These are phyloP conservation scores for Teratosphaeria pseudoeucalypti DNA, from an alignment of 2,329 filamentous ascomycete species.

Conservation along the genomic window DNA sequence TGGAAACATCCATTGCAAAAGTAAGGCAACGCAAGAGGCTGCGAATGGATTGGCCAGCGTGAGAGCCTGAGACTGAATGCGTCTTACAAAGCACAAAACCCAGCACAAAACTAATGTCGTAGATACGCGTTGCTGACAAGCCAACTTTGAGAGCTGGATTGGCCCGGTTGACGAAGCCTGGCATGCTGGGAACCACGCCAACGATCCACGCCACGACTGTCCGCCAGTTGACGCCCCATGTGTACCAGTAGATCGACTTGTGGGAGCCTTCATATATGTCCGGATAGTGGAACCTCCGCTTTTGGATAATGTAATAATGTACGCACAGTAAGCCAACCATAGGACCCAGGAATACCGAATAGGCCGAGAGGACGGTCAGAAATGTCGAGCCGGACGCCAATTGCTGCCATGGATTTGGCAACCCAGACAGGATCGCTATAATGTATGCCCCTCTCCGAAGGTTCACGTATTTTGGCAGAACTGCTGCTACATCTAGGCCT, in stretches of 20 bases:
- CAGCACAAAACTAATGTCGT: not conserved
- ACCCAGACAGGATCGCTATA: conserved; percentile 2
- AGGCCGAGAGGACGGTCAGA: conserved; percentile 4
- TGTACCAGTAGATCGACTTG: conserved; percentile 4
- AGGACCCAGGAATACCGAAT: conserved; percentile 3
- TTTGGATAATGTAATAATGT: conserved; percentile 4
- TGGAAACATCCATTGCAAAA: not conserved
- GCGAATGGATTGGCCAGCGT: not conserved
- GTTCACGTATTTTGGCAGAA: conserved; percentile 4
- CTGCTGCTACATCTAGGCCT: conserved; percentile 4
- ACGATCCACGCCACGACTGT: conserved; percentile 3
- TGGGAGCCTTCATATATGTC: conserved; percentile 3
- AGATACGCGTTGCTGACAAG: not conserved
- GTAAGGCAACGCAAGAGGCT: not conserved
- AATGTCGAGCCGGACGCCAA: conserved; percentile 5
- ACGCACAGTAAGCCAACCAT: conserved; percentile 5
- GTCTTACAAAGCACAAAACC: not conserved
- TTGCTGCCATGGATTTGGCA: conserved; percentile 5
- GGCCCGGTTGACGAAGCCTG: conserved; percentile 3
- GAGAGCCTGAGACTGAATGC: not conserved
- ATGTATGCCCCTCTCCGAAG: conserved; percentile 4
- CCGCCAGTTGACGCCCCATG: conserved; percentile 4
- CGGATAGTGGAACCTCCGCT: not conserved
- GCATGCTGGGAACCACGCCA: conserved; percentile 2
- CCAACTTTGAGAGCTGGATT: conserved; percentile 2